These are phyloP conservation scores for Pestalotiopsis sp. DNA, from an alignment of 2,329 filamentous ascomycete species.

Conservation along the genomic window DNA sequence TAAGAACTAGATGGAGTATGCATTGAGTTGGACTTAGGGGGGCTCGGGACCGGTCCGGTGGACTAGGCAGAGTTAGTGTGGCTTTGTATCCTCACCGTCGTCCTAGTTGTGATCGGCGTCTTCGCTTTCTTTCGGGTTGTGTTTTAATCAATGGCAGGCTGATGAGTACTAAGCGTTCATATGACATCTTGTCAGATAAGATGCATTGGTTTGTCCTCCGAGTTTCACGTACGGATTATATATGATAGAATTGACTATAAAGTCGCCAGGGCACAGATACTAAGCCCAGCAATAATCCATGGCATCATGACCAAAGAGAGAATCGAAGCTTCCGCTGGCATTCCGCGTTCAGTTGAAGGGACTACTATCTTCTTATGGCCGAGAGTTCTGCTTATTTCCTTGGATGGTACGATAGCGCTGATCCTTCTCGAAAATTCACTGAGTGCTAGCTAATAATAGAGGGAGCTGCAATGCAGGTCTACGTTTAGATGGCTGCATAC, in stretches of 20 bases:
- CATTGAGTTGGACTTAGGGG: not conserved
- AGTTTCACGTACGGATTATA: no score
- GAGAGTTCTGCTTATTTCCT: not conserved
- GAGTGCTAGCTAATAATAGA: not conserved
- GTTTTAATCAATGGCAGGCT: no score
- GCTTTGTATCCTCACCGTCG: not conserved
- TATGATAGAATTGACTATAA: no score
- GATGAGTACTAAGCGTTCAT: no score
- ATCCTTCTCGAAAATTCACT: not conserved
- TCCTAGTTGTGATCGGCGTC: not conserved
- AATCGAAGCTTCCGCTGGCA: not conserved
- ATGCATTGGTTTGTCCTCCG: no score
- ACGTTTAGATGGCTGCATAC: not conserved
- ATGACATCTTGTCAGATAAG: no score
- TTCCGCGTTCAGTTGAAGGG: not conserved
- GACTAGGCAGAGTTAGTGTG: not conserved
- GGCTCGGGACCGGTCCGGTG: not conserved
- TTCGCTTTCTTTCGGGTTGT: no score
- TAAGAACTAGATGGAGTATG: not conserved
- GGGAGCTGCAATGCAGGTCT: not conserved
- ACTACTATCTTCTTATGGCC: no score
- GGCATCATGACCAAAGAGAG: no score
- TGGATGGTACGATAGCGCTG: not conserved
- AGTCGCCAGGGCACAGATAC: no score
- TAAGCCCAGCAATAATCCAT: no score